Base-by-base conservation (phyloP, 352 stramenopile genomes). In the Pythium dissimile region DNA sequence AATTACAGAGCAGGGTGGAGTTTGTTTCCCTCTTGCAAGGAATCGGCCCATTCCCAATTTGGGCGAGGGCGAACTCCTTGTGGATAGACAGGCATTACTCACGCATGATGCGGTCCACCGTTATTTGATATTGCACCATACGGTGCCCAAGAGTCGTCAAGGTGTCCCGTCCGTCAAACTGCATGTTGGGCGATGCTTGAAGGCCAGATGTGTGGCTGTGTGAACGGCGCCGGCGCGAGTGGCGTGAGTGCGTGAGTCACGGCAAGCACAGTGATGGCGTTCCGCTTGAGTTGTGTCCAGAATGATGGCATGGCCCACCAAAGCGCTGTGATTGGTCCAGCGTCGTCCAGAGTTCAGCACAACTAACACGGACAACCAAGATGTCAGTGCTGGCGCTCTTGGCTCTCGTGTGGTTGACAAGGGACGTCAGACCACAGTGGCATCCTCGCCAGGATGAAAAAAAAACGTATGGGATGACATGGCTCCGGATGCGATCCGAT, bases 371-470 rank as follows among this genome's bases (percentile, higher is more conserved):
- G 54, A 62, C 54, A 24, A 62, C 54, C 31, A 62, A 37, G 54
- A 62, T 62, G 54, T 62, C 54, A 34, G 27, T 13, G 26, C 35
- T 32, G 51, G 51, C 51, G 39, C 31, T 59, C 10, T 21, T n/a
- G 24, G 2, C 44, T 42, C 54, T 62, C 54, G 54, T 62, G 32
- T 62, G 44, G 54, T 62, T 62, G 54, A 62, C 54, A 55, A 30
- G 35, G 44, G 54, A 38, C 27, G 20, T 27, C 38, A 34, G n/a
- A 15, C 43, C 34, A 48, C 42, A 62, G 44, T 55, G 44, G 54
- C 37, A 61, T 44, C 18, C 41, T 46, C 31, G 39, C 7, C 21
- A 30, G 16, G 26, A 34, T 15, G 41, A 59, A 12, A 43, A 37
- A 34, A 52, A 55, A 45, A 45, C 48, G 48, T 44, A 55, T 58